These are phyloP conservation scores for Vigna mungo DNA, from an alignment of 306 rosid species.

Conservation along the genomic window DNA sequence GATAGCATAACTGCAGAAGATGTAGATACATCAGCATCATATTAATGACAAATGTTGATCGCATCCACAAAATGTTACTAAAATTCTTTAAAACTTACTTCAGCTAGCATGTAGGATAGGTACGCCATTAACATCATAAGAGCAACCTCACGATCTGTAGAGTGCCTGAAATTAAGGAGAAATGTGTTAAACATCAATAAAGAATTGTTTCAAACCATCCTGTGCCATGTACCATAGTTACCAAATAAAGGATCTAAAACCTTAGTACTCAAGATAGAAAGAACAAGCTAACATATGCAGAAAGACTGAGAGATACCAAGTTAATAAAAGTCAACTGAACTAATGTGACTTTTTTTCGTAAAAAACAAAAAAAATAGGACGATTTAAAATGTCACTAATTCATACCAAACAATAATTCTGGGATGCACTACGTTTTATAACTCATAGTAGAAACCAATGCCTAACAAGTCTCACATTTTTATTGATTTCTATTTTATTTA, in stretches of 20 bases:
- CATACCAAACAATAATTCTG: constrained; percentile 24
- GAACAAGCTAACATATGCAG: constrained; percentile 16
- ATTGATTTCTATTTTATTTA: constrained; percentile 5
- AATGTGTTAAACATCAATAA: constrained; percentile 32
- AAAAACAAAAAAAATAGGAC: not conserved
- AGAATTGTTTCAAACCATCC: constrained; percentile 34
- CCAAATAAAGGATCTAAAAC: not conserved
- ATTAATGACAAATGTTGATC: constrained; percentile 23
- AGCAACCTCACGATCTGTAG: constrained; percentile 99
- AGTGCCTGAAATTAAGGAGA: constrained; percentile 75
- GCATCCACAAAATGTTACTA: constrained; percentile 7
- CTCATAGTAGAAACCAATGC: constrained; percentile 13
- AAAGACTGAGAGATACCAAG: not conserved
- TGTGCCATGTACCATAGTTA: not conserved
- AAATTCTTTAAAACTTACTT: constrained; percentile 65
- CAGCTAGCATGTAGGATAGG: constrained; percentile 97
- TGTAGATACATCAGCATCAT: constrained; percentile 43
- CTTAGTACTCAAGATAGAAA: constrained; percentile 14
- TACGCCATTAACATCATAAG: constrained; percentile 99
- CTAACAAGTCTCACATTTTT: constrained; percentile 12
- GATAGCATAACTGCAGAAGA: constrained; percentile 71
- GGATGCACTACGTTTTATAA: not conserved
- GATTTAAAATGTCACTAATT: constrained; percentile 13
- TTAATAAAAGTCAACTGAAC: not conserved
- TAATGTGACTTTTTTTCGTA: not conserved